A percentile compares a stretch with the other conserved stretches of the same genome.
Conservation (phyloP, 139 green algal species). For the Dunaliella primolecta region DNA sequence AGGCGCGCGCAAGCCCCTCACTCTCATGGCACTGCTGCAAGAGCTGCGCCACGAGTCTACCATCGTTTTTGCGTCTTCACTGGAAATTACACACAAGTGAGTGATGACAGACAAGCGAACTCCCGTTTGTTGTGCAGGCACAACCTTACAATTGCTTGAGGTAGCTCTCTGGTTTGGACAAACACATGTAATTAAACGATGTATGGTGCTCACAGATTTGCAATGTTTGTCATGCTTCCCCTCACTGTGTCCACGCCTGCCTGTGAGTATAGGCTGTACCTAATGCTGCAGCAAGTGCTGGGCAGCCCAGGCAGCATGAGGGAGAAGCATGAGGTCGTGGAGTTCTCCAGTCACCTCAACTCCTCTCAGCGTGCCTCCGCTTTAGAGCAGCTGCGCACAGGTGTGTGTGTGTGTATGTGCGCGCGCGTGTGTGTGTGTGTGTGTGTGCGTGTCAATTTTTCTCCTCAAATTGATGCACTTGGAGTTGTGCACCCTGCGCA, state of each 20-base stretch:
- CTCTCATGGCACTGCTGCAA: constrained; percentile 66
- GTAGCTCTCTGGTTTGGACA: neutral
- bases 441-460: too few species aligned
- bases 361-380: constrained; percentile 8
- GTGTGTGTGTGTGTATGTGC: too few species aligned
- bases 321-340: constrained; percentile 38
- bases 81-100: constrained; percentile 74
- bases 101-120: too few species aligned
- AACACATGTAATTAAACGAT: too few species aligned
- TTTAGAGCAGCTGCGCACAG: constrained; percentile 49
- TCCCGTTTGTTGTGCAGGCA: too few species aligned
- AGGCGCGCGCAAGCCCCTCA: constrained; percentile 65
- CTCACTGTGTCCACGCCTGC: too few species aligned
- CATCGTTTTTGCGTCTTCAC: constrained; percentile 82
- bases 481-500: too few species aligned
- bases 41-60: constrained; percentile 45
- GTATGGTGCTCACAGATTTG: too few species aligned
- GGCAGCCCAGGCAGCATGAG: constrained; percentile 23
- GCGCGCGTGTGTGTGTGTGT: too few species aligned
- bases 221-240: too few species aligned
- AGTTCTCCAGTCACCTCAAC: constrained; percentile 54
- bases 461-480: too few species aligned
- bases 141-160: neutral
- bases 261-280: constrained; percentile 57
- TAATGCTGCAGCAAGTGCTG: constrained; percentile 49